phyloP scores from a whole-genome alignment of 805 yeast genomes.

The Spathaspora passalidarum region DNA sequence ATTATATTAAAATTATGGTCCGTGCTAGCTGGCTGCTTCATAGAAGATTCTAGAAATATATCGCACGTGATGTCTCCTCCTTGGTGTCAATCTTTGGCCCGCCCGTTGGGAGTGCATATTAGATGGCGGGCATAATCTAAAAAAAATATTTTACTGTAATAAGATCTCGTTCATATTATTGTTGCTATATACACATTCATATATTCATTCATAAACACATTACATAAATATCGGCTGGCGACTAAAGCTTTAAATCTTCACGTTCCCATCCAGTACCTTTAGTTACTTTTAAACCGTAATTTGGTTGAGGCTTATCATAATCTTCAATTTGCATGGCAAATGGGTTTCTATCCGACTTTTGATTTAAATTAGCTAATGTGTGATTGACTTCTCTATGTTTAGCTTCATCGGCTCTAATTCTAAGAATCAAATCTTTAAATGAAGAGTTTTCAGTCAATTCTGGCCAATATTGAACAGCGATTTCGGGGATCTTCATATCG shows the following conservation, averaged over 20 bases:
- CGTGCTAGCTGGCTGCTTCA: not conserved
- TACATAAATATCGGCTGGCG: not conserved
- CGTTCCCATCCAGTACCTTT: conserved; percentile 42
- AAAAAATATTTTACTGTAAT: too few relatives aligned
- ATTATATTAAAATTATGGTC: not conserved
- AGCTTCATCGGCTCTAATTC: conserved; percentile 74
- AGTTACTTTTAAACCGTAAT: conserved; percentile 28
- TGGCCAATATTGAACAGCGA: conserved; percentile 65
- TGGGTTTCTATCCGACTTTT: conserved; percentile 60
- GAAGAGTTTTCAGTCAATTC: conserved; percentile 47
- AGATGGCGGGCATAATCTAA: too few relatives aligned
- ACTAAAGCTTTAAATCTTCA: conserved; percentile 28
- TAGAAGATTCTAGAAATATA: not conserved
- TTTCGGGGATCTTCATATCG: conserved; percentile 46
- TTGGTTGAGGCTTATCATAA: conserved; percentile 33
- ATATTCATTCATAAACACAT: too few relatives aligned
- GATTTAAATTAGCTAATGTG: conserved; percentile 64
- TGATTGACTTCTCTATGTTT: conserved; percentile 80
- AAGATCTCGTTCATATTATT: not conserved
- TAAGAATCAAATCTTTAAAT: conserved; percentile 56
- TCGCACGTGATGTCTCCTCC: not conserved
- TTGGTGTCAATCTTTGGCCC: too few relatives aligned
- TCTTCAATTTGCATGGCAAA: conserved; percentile 49
- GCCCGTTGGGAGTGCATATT: too few relatives aligned
- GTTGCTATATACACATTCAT: not conserved